Evolutionary conservation across 352 stramenopile species (phyloP).

Genomic region (Phytophthora europaea): DNA sequence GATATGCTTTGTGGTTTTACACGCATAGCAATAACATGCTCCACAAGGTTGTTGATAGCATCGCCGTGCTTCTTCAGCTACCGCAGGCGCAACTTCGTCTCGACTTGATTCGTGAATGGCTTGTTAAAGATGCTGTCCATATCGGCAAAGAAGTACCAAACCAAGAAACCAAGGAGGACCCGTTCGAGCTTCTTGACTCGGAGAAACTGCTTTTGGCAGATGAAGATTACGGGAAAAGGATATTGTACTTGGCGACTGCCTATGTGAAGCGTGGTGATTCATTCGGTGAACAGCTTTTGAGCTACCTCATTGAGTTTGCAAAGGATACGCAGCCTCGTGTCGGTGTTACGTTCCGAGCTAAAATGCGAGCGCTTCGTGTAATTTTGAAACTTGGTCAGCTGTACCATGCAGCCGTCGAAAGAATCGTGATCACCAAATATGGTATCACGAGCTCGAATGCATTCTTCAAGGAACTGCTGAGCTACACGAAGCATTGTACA

Average conservation of each 20-base stretch:
- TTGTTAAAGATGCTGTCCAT: conserved; percentile 54
- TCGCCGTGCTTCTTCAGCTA: conserved; percentile 45
- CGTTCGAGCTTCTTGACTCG: conserved; percentile 44
- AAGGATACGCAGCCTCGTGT: conserved; percentile 51
- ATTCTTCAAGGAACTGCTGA: conserved; percentile 50
- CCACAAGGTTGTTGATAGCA: conserved; percentile 38
- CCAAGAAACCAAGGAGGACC: conserved; percentile 33
- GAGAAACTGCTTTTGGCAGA: conserved; percentile 45
- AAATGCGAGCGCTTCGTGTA: conserved; percentile 54
- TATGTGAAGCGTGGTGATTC: conserved; percentile 27
- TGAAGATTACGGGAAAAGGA: conserved; percentile 43
- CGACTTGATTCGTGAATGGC: conserved; percentile 61
- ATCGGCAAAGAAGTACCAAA: conserved; percentile 1
- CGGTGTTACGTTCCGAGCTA: conserved; percentile 69
- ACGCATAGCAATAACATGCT: conserved; percentile 36
- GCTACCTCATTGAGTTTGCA: conserved; percentile 51
- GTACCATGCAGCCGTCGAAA: conserved; percentile 26
- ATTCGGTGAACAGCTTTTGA: conserved; percentile 42
- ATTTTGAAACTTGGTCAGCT: conserved; percentile 45
- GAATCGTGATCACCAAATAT: conserved; percentile 37
- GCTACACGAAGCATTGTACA: conserved; percentile 43
- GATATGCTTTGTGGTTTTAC: conserved; percentile 50
- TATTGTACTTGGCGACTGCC: conserved; percentile 42
- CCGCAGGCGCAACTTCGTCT: conserved; percentile 38
- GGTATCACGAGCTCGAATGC: conserved; percentile 10